Conservation (phyloP, 129 eudicot species). For the Tanacetum coccineum region DNA sequence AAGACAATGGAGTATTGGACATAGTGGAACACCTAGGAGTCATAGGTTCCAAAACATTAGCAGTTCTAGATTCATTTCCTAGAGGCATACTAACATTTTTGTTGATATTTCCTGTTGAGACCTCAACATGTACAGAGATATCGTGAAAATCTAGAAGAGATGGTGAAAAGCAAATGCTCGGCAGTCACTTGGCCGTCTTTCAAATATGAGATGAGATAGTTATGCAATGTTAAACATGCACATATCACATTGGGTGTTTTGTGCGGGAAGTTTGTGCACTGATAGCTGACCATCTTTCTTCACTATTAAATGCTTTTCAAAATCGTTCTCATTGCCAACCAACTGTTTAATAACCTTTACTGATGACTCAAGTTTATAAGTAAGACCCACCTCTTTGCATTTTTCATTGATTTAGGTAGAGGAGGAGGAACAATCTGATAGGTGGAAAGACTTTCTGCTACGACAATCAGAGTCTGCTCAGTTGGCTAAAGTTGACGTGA, state of each 20-base stretch:
- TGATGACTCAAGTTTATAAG: too few species aligned
- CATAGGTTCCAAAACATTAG: too few species aligned
- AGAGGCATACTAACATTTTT: too few species aligned
- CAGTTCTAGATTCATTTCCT: too few species aligned
- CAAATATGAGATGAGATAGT: not conserved
- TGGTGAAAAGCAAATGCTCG: too few species aligned
- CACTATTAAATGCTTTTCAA: not conserved
- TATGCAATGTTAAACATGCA: not conserved
- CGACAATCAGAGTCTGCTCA: conserved; percentile 56
- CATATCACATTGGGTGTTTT: not conserved
- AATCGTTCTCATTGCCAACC: not conserved
- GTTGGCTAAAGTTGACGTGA: conserved; percentile 33
- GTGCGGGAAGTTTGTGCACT: too few species aligned
- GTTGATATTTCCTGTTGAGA: too few species aligned
- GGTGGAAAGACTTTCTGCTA: conserved; percentile 80
- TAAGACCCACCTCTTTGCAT: not conserved
- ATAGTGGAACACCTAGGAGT: too few species aligned
- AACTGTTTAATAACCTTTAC: not conserved
- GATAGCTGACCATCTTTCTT: not conserved
- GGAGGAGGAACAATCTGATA: conserved; percentile 93
- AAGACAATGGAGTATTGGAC: too few species aligned
- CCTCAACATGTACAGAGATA: conserved; percentile 95
- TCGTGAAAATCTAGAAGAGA: conserved; percentile 81
- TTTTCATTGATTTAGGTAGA: conserved; percentile 56
- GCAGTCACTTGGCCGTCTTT: not conserved